A percentile compares a stretch with the other conserved stretches of the same genome.
These are phyloP conservation scores for Quercus mongolica DNA, from an alignment of 306 rosid species.

Conservation along the genomic window DNA sequence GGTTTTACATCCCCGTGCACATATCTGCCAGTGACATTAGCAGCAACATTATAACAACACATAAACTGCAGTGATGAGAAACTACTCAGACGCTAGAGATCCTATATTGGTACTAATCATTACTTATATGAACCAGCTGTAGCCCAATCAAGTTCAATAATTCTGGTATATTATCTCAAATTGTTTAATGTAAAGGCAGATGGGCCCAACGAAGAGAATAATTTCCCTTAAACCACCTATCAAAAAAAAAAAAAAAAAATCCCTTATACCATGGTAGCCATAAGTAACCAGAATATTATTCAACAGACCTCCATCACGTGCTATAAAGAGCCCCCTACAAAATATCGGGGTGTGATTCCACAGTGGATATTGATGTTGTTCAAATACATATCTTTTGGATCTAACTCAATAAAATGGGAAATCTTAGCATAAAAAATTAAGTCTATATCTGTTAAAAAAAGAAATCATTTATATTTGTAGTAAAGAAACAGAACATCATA, in stretches of 20 bases:
- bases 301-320: not conserved
- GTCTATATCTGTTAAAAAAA: not conserved
- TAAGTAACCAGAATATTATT: not conserved
- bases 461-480: not conserved
- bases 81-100: not conserved
- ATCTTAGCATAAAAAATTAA: not conserved
- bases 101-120: not conserved
- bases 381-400: not conserved
- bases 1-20: conserved; percentile 97
- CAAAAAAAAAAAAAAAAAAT: too few relatives aligned
- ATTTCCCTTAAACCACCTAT: not conserved
- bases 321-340: not conserved
- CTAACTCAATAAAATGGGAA: not conserved
- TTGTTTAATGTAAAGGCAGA: not conserved
- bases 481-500: not conserved
- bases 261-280: not conserved
- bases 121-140: not conserved
- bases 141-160: not conserved
- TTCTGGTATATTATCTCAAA: not conserved
- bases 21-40: conserved; percentile 49
- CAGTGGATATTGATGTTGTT: not conserved
- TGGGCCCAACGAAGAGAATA: not conserved
- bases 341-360: not conserved
- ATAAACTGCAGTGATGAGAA: conserved; percentile 6
- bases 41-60: conserved; percentile 2